Evolutionary conservation across 371 early-diverging fungal genomes (phyloP), one percentile per base, ranked within the genome.

Genomic region (Mortierella polycephala): DNA sequence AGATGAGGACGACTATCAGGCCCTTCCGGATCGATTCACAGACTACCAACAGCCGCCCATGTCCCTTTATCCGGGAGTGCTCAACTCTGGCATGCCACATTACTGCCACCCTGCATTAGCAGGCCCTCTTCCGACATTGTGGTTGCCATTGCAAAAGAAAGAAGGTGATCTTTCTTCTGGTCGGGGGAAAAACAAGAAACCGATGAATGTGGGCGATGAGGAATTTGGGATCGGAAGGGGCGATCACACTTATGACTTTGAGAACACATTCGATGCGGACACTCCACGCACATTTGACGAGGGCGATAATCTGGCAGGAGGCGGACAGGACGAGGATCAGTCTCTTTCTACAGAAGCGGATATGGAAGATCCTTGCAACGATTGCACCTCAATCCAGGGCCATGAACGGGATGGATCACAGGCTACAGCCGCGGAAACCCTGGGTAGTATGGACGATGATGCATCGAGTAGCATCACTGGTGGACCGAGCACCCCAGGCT

Each of bases 41-140:
- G 80, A 79, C 23, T 79, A 69, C 23, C 69, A 49, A 39, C 77
- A 76, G 37, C 77, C 77, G 8, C 74, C 74, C 7, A 94, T 94
- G 94, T 88, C 91, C 0, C 76, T 91, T 18, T 87, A 90, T 61
- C 70, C 84, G 13, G 95, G 94, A 11, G 87, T 94, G 8, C 77
- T 94, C 45, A 92, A 94, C 70, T 90, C 92, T 9, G 91, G 93
- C 2, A 91, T 94, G 85, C 86, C 86, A 49, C 86, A 85, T 42
- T 94, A 93, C 54, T 87, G 86, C 0, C 90, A 94, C 56, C 95
- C 95, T 7, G 93, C 91, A 1, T 65, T 93, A 16, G 64, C 89
- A 7, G 94, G 92, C 5, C 87, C 84, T 1, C 83, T 94, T 44
- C 95, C 95, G 7, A 88, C 90, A 37, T 74, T 93, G 20, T 94